phyloP scores from a whole-genome alignment of 2,329 filamentous ascomycete genomes.

The Monosporascus sp. region DNA sequence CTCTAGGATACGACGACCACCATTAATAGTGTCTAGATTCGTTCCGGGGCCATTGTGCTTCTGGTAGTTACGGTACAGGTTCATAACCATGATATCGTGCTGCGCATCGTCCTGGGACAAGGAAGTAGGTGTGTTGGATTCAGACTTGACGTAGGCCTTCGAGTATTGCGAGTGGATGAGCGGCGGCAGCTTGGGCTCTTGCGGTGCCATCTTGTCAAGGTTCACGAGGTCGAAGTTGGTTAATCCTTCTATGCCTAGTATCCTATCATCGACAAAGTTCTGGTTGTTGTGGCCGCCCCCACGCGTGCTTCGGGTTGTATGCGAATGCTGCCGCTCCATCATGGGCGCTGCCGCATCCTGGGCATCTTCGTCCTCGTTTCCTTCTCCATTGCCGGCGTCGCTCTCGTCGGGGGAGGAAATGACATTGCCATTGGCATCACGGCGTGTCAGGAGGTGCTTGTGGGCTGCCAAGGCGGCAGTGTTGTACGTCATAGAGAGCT shows the following conservation, averaged over 20 bases:
- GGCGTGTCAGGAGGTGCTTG: conserved; percentile 55
- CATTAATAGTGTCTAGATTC: conserved; percentile 49
- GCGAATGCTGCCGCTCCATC: conserved; percentile 61
- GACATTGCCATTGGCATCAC: conserved; percentile 43
- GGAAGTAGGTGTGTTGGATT: conserved; percentile 50
- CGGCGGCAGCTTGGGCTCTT: conserved; percentile 55
- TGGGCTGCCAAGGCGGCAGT: conserved; percentile 56
- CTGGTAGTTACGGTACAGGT: conserved; percentile 52
- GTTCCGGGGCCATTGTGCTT: conserved; percentile 46
- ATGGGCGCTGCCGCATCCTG: conserved; percentile 44
- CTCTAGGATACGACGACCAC: conserved; percentile 51
- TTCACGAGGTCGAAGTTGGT: conserved; percentile 56
- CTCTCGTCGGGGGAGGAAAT: conserved; percentile 48
- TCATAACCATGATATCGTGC: conserved; percentile 54
- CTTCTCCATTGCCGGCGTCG: conserved; percentile 46
- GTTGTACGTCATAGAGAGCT: conserved; percentile 61
- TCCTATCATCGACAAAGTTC: conserved; percentile 52
- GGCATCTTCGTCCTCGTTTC: conserved; percentile 44
- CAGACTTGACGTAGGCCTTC: conserved; percentile 49
- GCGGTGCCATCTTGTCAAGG: conserved; percentile 48
- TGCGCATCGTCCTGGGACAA: conserved; percentile 46
- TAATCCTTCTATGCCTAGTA: conserved; percentile 55
- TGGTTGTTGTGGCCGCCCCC: conserved; percentile 43
- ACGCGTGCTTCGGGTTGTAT: conserved; percentile 58
- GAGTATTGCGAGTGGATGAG: conserved; percentile 53